Evolutionary conservation across 2,329 filamentous ascomycete genomes (phyloP).

Genomic region (Exophiala dermatitidis): DNA sequence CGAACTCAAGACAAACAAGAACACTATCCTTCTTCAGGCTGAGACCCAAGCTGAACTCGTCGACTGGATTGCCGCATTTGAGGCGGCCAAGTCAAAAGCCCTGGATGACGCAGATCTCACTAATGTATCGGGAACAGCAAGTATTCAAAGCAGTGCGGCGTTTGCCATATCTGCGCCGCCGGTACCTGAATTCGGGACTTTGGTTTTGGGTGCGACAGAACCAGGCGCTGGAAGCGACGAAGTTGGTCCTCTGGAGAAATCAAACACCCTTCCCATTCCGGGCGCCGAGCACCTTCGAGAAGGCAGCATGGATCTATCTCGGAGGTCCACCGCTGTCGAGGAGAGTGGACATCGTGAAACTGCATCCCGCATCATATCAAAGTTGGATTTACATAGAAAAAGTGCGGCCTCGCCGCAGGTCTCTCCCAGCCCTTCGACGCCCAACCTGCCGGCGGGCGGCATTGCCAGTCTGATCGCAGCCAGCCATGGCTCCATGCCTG

Average conservation of each 20-base stretch:
- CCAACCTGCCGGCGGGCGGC: conserved; percentile 43
- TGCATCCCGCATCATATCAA: conserved; percentile 83
- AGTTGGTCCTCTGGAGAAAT: conserved; percentile 50
- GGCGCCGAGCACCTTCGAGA: conserved; percentile 55
- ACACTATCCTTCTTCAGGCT: conserved; percentile 79
- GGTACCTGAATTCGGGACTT: conserved; percentile 84
- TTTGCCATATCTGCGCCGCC: conserved; percentile 88
- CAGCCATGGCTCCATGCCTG: conserved; percentile 70
- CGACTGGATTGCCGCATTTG: conserved; percentile 89
- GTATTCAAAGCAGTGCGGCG: conserved; percentile 55
- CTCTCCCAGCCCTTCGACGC: conserved; percentile 37
- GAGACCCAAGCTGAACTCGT: conserved; percentile 89
- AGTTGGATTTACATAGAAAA: conserved; percentile 81
- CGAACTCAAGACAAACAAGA: conserved; percentile 96
- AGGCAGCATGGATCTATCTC: conserved; percentile 64
- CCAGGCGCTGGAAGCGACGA: conserved; percentile 43
- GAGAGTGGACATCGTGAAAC: conserved; percentile 72
- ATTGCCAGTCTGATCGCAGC: conserved; percentile 81
- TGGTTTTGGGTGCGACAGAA: conserved; percentile 60
- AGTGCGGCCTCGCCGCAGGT: conserved; percentile 49
- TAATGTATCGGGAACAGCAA: conserved; percentile 42
- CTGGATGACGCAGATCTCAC: conserved; percentile 62
- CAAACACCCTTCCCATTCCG: conserved; percentile 59
- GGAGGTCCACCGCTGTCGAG: conserved; percentile 51
- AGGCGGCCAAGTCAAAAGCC: conserved; percentile 86